Conservation (phyloP, 2,329 filamentous ascomycete genomes). For the Hypoxylon rubiginosum region DNA sequence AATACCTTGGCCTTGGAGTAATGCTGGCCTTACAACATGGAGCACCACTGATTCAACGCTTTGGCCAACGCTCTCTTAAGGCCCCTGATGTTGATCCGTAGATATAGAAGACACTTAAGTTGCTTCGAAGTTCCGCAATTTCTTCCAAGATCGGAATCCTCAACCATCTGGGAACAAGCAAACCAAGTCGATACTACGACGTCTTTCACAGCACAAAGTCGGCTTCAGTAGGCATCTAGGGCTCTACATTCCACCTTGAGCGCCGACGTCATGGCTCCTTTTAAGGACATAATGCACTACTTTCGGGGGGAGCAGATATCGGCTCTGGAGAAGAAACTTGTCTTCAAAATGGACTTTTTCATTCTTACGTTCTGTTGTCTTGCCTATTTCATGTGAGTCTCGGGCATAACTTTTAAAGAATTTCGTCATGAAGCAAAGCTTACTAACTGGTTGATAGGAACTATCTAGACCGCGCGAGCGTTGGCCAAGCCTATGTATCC, state of each 20-base stretch:
- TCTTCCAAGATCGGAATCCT: background rate
- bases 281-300: constrained; percentile 12
- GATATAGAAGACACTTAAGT: background rate
- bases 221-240: background rate
- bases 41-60: constrained; percentile 1
- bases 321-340: constrained; percentile 45
- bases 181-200: background rate
- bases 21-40: background rate
- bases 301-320: constrained; percentile 9
- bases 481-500: constrained; percentile 47
- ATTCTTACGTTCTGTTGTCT: constrained; percentile 49
- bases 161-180: background rate
- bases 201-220: background rate
- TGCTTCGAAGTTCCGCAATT: background rate
- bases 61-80: background rate
- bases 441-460: constrained; percentile 31
- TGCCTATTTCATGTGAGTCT: constrained; percentile 43
- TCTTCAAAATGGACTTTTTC: constrained; percentile 52
- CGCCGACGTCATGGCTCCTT: constrained; percentile 7
- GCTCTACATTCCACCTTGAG: background rate
- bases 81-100: background rate
- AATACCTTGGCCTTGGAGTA: background rate
- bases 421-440: background rate
- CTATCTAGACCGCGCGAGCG: constrained; percentile 48
- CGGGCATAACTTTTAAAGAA: background rate